These are phyloP conservation scores for Plantago ovata DNA, from an alignment of 257 asterid genomes.

Conservation along the genomic window DNA sequence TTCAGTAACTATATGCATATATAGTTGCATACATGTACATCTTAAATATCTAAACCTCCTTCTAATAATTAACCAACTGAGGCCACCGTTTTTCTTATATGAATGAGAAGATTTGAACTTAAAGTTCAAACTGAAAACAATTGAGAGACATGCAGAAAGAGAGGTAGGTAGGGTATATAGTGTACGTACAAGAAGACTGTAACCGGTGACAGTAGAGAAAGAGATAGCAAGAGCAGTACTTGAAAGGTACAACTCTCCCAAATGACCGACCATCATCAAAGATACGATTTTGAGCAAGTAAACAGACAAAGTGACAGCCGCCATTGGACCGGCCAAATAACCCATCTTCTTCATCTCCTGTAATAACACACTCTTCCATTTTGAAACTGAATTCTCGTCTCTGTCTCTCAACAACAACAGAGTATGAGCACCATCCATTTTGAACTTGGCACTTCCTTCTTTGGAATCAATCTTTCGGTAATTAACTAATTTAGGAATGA, in stretches of 20 bases:
- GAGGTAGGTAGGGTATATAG: not conserved
- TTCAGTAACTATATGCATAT: too few species aligned
- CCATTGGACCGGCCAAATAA: slow-evolving; percentile 74
- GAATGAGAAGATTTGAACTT: too few species aligned
- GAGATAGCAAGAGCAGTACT: slow-evolving; percentile 75
- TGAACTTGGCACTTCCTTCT: too few species aligned
- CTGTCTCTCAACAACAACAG: slow-evolving; percentile 12
- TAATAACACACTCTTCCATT: slow-evolving; percentile 17
- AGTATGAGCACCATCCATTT: too few species aligned
- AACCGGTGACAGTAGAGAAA: slow-evolving; percentile 64
- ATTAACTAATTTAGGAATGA: too few species aligned
- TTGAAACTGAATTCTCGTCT: slow-evolving; percentile 18
- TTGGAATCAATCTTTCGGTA: too few species aligned
- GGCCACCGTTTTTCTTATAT: too few species aligned
- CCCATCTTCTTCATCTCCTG: slow-evolving; percentile 57
- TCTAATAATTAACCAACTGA: too few species aligned
- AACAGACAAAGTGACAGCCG: slow-evolving; percentile 55
- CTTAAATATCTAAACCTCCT: too few species aligned
- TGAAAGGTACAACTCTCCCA: slow-evolving; percentile 65
- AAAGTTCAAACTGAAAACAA: too few species aligned
- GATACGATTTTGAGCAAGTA: slow-evolving; percentile 44
- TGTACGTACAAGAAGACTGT: slow-evolving; percentile 57
- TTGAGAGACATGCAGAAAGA: not conserved
- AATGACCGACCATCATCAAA: slow-evolving; percentile 74
- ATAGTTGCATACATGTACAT: too few species aligned